Evolutionary conservation across 2,329 filamentous ascomycete species (phyloP), one percentile per base, ranked within the genome.

Genomic region (Calonectria pseudoturangicola): DNA sequence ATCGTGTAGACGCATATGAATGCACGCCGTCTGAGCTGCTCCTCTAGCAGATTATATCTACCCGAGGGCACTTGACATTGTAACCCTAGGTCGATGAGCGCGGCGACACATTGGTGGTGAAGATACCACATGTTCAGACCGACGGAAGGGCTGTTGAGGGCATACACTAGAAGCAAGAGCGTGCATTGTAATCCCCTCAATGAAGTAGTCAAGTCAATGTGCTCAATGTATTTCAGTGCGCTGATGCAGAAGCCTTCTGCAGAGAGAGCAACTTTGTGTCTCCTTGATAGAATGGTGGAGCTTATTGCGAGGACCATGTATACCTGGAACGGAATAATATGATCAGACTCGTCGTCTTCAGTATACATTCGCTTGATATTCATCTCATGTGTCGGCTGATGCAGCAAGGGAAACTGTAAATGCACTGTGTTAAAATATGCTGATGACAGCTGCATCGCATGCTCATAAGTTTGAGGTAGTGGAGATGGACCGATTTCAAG

Each of bases 41-140:
- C 43, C 8, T 47, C 43, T 21, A 47, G 4, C 10, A 47, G 8
- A 21, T 18, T n/a, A 21, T 47, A 47, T 47, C 43, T 47, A n/a
- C 43, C 43, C 8, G 43, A n/a, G n/a, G 43, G n/a, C 6, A 47
- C 43, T 10, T 47, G 18, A 10, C 43, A 47, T 10, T 47, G 43
- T 47, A 47, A 47, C 43, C 43, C 43, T n/a, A 47, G 8, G n/a
- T 47, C 43, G 3, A 47, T 47, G 43, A 47, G 43, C 43, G 43
- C 43, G 7, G 43, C 43, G 3, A 47, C 43, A 25, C 43, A 47
- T 21, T 47, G 43, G 10, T 47, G 43, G 10, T 47, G 43, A 1
- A 47, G 43, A 21, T 47, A 47, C 43, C 43, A 47, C 43, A 47
- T 47, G 43, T 47, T 47, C n/a, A 47, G 43, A 9, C 43, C 43